Conservation (phyloP, 164 flowering plant species). For the Pachysandra terminalis region DNA sequence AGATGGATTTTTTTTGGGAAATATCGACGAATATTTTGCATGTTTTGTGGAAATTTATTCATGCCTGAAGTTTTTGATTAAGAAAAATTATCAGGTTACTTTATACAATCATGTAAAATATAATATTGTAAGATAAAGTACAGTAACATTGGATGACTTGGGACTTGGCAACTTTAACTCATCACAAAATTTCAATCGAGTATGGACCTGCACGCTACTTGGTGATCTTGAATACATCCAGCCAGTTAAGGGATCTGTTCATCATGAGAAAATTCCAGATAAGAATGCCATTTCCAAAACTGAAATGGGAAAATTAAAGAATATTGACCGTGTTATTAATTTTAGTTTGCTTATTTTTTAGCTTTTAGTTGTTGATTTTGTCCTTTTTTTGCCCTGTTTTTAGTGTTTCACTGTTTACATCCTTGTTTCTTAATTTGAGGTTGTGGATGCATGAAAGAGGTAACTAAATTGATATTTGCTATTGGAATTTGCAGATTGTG, state of each 20-base stretch:
- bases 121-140: no score
- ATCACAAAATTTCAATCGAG: no score
- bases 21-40: no score
- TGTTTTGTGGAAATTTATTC: no score
- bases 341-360: neutral
- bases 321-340: neutral
- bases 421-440: neutral
- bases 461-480: conserved; percentile 1
- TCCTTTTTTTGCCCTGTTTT: neutral
- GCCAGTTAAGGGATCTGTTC: neutral
- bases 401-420: neutral
- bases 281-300: neutral
- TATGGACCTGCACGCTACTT: no score
- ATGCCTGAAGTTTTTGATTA: no score
- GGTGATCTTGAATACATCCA: neutral
- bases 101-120: no score
- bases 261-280: neutral
- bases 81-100: no score
- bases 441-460: neutral
- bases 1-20: no score
- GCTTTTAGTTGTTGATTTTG: neutral
- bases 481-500: conserved; percentile 62
- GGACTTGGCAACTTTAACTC: no score
- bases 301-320: no score
- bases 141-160: no score